Evolutionary conservation across 495 filamentous ascomycete genomes (phyloP), one percentile per base, ranked within the genome.

Genomic region (Trypethelium eluteriae): DNA sequence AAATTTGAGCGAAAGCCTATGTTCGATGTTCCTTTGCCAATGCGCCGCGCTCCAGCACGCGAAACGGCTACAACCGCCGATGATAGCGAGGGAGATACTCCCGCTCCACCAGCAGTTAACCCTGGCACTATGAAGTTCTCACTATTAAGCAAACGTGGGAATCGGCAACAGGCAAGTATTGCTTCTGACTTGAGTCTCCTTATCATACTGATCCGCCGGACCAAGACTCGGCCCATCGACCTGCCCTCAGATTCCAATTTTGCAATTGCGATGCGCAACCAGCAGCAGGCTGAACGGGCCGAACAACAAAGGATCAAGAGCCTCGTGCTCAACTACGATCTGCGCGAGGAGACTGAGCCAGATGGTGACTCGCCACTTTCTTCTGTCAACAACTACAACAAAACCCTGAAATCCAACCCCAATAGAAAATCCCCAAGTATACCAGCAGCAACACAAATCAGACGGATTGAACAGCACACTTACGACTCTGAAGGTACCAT

Each of bases 281-380:
- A 96, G 78, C 92, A 96, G 72, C 88, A 93, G 76, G 94, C 93
- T 0, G 93, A 97, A 74, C 88, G 89, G 63, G 94, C 94, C 73
- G 94, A 98, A 74, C 94, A 98, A 74, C 89, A 96, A 74, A 90
- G 96, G 61, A 98, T 98, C 83, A 98, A 98, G 80, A 94, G 89
- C 74, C 81, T 98, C 34, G 95, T 98, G 56, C 82, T 98, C 74
- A 98, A 96, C 76, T 96, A 96, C 74, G 94, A 98, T 76, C 86
- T 94, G 64, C 83, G 89, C 41, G 89, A 89, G 63, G 91, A 87
- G 64, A 83, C 87, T 72, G 88, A 92, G 39, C 77, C 82, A 64
- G 84, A 91, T 73, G 92, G 93, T 86, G 82, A 88, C 79, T 81
- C 87, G 78, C 76, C 78, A 74, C 71, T 73, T 47, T 71, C 75